Evolutionary conservation across 1,284 basidiomycete species (phyloP).

Genomic region (Leccinum holopus): DNA sequence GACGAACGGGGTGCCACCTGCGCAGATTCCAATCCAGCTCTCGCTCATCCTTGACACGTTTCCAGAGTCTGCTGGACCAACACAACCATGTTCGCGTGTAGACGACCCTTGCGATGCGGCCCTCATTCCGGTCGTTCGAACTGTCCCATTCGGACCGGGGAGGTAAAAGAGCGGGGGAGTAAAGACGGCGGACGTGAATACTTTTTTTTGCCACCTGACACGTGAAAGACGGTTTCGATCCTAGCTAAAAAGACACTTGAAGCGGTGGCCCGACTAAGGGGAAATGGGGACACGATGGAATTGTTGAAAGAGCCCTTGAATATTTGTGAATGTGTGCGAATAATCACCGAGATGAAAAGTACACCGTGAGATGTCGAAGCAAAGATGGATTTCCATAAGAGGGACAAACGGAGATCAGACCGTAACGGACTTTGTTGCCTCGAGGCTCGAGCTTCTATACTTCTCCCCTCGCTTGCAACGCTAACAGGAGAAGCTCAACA

Average conservation of each 20-base stretch:
- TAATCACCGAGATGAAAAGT: background rate
- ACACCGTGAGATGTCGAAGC: background rate
- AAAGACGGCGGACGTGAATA: background rate
- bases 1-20: background rate
- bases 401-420: background rate
- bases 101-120: background rate
- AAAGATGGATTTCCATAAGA: background rate
- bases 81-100: background rate
- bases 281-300: conserved; percentile 17
- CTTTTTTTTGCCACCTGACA: background rate
- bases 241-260: background rate
- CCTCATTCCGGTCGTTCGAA: background rate
- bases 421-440: background rate
- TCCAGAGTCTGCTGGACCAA: background rate
- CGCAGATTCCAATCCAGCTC: background rate
- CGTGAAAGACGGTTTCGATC: background rate
- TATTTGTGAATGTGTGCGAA: conserved; percentile 1
- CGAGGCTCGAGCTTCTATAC: conserved; percentile 8
- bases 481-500: too few relatives aligned
- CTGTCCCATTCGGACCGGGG: background rate
- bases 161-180: background rate
- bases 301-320: conserved; percentile 4
- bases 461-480: background rate
- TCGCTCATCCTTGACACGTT: conserved; percentile 10
- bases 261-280: conserved; percentile 8